Conservation (phyloP, 306 rosid genomes). For the Quercus bicolor region DNA sequence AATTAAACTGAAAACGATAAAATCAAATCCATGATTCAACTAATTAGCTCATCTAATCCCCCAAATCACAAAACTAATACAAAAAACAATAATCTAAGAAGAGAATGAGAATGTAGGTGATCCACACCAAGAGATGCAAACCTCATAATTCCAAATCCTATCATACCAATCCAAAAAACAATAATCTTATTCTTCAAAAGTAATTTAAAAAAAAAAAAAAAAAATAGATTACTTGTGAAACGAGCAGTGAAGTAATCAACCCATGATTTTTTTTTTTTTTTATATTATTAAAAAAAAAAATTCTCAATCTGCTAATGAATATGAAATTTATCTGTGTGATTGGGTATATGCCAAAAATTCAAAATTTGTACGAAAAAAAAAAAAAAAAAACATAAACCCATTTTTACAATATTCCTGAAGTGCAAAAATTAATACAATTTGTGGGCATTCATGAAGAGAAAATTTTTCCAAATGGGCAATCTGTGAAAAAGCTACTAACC, state of each 20-base stretch:
- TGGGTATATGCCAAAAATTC: not conserved
- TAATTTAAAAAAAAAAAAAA: too few species aligned
- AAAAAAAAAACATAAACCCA: too few species aligned
- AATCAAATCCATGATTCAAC: not conserved
- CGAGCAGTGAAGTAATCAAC: not conserved
- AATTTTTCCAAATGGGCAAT: not conserved
- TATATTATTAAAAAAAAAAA: too few species aligned
- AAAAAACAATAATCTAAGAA: slow-evolving; percentile 36
- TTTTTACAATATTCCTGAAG: not conserved
- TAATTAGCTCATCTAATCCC: not conserved
- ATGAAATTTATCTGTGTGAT: not conserved
- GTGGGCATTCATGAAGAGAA: not conserved
- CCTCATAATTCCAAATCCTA: too few species aligned
- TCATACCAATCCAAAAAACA: too few species aligned
- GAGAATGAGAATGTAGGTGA: slow-evolving; percentile 35
- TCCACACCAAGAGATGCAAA: slow-evolving; percentile 21
- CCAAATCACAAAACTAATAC: not conserved
- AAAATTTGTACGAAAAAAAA: not conserved
- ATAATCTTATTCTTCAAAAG: not conserved
- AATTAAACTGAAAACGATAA: too few species aligned
- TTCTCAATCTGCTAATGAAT: not conserved
- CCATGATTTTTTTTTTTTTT: not conserved
- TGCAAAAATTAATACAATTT: not conserved
- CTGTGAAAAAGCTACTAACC: slow-evolving; percentile 18
- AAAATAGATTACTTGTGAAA: not conserved